These are phyloP conservation scores for Annulohypoxylon moriforme DNA, from an alignment of 495 filamentous ascomycete genomes.

Conservation along the genomic window DNA sequence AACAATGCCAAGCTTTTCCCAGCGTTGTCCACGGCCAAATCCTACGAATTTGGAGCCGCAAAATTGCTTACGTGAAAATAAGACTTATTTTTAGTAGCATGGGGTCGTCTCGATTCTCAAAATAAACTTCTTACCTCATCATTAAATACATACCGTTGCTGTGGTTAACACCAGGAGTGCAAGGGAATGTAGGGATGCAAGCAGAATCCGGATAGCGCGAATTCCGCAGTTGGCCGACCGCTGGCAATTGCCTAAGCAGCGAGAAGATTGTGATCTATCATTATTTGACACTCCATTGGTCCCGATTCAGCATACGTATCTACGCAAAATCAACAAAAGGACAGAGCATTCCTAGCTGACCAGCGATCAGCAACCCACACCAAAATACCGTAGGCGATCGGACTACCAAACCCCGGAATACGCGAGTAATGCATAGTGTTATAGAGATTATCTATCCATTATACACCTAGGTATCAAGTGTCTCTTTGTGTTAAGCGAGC, in stretches of 20 bases:
- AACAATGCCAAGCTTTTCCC: slow-evolving; percentile 18
- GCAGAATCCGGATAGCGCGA: slow-evolving; percentile 9
- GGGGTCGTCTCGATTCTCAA: slow-evolving; percentile 6
- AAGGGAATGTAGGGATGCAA: slow-evolving; percentile 1
- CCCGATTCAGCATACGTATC: background rate
- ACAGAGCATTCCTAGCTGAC: background rate
- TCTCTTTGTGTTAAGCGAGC: background rate
- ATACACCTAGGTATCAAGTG: background rate
- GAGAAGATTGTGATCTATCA: slow-evolving; percentile 7
- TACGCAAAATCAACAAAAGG: background rate
- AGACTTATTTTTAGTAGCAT: slow-evolving; percentile 15
- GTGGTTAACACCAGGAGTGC: background rate
- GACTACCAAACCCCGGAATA: background rate
- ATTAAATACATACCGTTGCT: background rate
- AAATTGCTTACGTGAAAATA: slow-evolving; percentile 13
- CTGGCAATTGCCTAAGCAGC: background rate
- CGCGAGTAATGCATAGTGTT: background rate
- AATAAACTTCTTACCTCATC: slow-evolving; percentile 22
- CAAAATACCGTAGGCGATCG: background rate
- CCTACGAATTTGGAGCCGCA: slow-evolving; percentile 20
- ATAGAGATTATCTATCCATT: background rate
- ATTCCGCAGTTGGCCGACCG: slow-evolving; percentile 9
- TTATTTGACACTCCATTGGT: background rate
- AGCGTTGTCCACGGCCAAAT: slow-evolving; percentile 10
- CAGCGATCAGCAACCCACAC: background rate